Evolutionary conservation across 306 rosid genomes (phyloP), one percentile per base, ranked within the genome.

Genomic region (Lathyrus tuberosus): DNA sequence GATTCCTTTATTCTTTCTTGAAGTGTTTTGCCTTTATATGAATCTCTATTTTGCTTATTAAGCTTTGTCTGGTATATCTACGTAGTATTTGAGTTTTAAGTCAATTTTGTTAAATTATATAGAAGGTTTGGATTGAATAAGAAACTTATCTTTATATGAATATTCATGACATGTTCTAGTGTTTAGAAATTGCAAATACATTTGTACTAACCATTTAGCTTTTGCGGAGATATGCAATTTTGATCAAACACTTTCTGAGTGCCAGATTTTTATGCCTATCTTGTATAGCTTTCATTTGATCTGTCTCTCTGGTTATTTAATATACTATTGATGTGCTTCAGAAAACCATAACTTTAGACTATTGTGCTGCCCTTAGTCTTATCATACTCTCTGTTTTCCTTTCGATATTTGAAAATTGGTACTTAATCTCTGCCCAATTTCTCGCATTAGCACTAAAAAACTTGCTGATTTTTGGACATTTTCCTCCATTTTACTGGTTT

Each of bases 291-390:
- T 52, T 68, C 4, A 24, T 61, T 51, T 48, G 14, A 56, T 70
- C 60, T 54, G 24, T 58, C 13, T 61, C 57, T 49, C 26, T 61
- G 35, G 76, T 70, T 53, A 52, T 37, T 60, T 65, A n/a, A 59
- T 48, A 3, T 33, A 14, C 43, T 44, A 57, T 16, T 28, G 53
- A 60, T 40, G 22, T 66, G 33, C 13, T 35, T 35, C 40, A 47
- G 58, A 56, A 51, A 30, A 11, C 33, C 38, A 16, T 69, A 13
- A 40, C 30, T 8, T 38, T 12, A 51, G 71, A 69, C 13, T 61
- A 26, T 18, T 16, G 49, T 38, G 26, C 63, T 47, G 69, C 44
- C 37, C 22, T 20, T 51, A 15, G 33, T 64, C 46, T 53, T 53
- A 0, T 53, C 60, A 11, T 10, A 48, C 24, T 49, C 14, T 47